A percentile compares a stretch with the other conserved stretches of the same genome.
These are phyloP conservation scores for Apiotrichum brassicae DNA, from an alignment of 1,284 basidiomycete genomes.

Conservation along the genomic window DNA sequence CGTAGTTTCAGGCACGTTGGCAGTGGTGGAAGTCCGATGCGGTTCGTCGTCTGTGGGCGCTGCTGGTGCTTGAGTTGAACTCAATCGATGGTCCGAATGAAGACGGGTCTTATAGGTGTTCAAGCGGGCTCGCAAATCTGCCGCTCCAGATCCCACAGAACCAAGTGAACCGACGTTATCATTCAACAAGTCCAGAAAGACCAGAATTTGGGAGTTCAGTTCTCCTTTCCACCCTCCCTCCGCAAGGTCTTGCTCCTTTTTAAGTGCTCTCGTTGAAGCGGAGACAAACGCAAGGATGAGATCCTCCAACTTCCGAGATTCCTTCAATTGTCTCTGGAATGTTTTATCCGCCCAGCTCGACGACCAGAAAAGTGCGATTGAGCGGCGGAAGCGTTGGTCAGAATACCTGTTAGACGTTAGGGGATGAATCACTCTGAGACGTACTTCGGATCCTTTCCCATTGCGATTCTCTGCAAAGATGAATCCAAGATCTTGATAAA, in stretches of 20 bases:
- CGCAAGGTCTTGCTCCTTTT: conserved; percentile 63
- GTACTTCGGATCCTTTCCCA: conserved; percentile 80
- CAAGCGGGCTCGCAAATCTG: conserved; percentile 57
- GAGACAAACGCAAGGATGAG: conserved; percentile 94
- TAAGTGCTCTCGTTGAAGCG: conserved; percentile 72
- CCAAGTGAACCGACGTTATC: conserved; percentile 67
- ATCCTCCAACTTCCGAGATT: conserved; percentile 94
- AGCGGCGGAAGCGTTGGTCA: conserved; percentile 76
- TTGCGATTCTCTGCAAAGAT: conserved; percentile 79
- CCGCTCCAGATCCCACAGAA: conserved; percentile 72
- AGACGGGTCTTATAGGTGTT: conserved; percentile 10
- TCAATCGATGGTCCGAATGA: conserved; percentile 3
- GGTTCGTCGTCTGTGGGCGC: not conserved
- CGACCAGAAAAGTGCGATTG: conserved; percentile 78
- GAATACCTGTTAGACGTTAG: conserved; percentile 57
- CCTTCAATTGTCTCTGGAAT: conserved; percentile 84
- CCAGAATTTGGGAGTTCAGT: conserved; percentile 80
- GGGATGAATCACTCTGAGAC: not conserved
- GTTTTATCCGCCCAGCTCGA: conserved; percentile 74
- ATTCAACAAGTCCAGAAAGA: conserved; percentile 76
- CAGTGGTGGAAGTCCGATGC: not conserved
- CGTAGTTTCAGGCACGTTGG: not conserved
- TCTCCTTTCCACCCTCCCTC: conserved; percentile 88
- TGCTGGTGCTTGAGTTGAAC: not conserved
- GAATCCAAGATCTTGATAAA: conserved; percentile 78